A percentile compares a stretch with the other conserved stretches of the same genome.
These are phyloP conservation scores for Musa acuminata DNA, from an alignment of 176 grass and related monocot species.

Conservation along the genomic window DNA sequence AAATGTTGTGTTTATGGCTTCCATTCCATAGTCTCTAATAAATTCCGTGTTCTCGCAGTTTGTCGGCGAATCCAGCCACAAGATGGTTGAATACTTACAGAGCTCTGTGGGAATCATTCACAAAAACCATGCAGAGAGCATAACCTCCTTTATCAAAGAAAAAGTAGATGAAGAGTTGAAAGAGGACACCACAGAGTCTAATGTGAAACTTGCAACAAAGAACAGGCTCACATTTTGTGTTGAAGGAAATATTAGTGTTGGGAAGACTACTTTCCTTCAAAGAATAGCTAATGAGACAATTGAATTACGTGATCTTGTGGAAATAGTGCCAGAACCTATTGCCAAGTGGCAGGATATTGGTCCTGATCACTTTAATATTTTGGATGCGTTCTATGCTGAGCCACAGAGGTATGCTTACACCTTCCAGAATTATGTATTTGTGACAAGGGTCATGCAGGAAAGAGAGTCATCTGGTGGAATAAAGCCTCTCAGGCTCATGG, in stretches of 20 bases:
- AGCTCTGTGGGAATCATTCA: slow-evolving; percentile 87
- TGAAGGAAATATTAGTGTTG: slow-evolving; percentile 97
- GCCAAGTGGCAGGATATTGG: slow-evolving; percentile 92
- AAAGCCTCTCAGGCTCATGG: slow-evolving; percentile 97
- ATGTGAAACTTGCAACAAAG: slow-evolving; percentile 30
- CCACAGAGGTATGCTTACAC: slow-evolving; percentile 94
- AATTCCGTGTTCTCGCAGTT: slow-evolving; percentile 35
- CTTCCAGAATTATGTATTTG: slow-evolving; percentile 99
- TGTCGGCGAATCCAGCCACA: slow-evolving; percentile 62
- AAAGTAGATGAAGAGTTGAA: slow-evolving; percentile 72
- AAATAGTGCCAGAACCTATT: slow-evolving; percentile 91
- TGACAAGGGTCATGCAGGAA: slow-evolving; percentile 97
- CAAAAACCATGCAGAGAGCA: slow-evolving; percentile 90
- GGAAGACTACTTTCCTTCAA: slow-evolving; percentile 88
- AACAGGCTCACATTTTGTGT: slow-evolving; percentile 93
- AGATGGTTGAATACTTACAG: slow-evolving; percentile 91
- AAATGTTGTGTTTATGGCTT: no score
- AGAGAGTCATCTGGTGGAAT: slow-evolving; percentile 75
- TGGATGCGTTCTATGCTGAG: slow-evolving; percentile 80
- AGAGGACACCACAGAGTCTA: slow-evolving; percentile 30
- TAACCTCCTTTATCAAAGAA: slow-evolving; percentile 88
- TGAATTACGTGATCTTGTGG: slow-evolving; percentile 87
- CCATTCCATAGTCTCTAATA: no score
- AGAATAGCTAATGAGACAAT: slow-evolving; percentile 96
- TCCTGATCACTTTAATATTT: slow-evolving; percentile 94